phyloP scores from a whole-genome alignment of 2,329 filamentous ascomycete genomes.

The Pseudocercospora macadamiae region DNA sequence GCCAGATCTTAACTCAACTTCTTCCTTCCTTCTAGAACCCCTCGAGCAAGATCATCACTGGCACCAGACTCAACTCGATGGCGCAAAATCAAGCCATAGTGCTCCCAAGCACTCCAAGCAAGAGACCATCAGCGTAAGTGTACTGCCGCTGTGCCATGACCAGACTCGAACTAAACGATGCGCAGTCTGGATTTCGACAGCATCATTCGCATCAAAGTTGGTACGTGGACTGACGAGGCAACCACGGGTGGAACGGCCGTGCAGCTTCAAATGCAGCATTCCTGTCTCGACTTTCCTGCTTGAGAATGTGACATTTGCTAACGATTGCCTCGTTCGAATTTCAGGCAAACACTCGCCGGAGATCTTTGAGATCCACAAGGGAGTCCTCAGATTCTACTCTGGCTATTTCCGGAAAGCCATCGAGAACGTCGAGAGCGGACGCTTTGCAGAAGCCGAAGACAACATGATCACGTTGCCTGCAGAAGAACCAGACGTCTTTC shows the following conservation, averaged over 20 bases:
- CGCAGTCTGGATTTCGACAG: conserved; percentile 50
- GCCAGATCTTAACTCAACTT: too few species aligned
- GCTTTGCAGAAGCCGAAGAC: conserved; percentile 17
- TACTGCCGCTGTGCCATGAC: neutral
- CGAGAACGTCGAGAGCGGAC: conserved; percentile 8
- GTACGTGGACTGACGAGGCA: too few species aligned
- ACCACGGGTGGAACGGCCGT: too few species aligned
- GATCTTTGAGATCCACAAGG: conserved; percentile 27
- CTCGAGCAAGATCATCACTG: too few species aligned
- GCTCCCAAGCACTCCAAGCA: neutral
- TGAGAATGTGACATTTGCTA: too few species aligned
- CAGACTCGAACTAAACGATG: neutral
- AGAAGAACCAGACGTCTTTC: conserved; percentile 15
- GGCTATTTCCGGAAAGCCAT: conserved; percentile 24
- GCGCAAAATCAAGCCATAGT: neutral
- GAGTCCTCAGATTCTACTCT: conserved; percentile 28
- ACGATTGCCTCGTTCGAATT: too few species aligned
- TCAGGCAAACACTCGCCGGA: neutral
- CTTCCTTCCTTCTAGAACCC: too few species aligned
- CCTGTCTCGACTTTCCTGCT: too few species aligned
- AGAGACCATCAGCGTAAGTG: neutral
- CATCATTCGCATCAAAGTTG: conserved; percentile 40
- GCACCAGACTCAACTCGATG: too few species aligned
- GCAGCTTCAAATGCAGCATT: too few species aligned
- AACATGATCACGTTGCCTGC: conserved; percentile 10